phyloP scores from a whole-genome alignment of 345 rosid species.

The Ceriops zippeliana region DNA sequence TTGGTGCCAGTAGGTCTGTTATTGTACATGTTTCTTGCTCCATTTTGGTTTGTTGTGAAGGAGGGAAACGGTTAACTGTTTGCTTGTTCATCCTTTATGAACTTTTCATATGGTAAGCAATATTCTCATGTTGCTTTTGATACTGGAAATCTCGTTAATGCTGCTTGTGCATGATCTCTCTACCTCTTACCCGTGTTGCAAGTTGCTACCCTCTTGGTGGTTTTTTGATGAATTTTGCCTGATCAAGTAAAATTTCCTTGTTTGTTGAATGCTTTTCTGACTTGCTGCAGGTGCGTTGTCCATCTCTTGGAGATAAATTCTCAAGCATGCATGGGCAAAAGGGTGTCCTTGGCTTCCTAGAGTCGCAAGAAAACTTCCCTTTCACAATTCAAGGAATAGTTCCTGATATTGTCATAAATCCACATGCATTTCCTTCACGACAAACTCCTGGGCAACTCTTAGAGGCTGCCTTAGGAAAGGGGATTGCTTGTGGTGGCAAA shows the following conservation, averaged over 20 bases:
- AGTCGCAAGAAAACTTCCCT: slow-evolving; percentile 86
- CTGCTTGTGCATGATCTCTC: too few relatives aligned
- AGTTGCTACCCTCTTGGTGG: too few relatives aligned
- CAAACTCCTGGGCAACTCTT: slow-evolving; percentile 93
- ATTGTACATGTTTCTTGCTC: too few relatives aligned
- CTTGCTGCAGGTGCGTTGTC: slow-evolving; percentile 64
- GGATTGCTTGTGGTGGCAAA: slow-evolving; percentile 68
- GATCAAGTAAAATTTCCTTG: not conserved
- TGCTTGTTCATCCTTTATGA: too few relatives aligned
- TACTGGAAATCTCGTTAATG: not conserved
- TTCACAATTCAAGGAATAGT: slow-evolving; percentile 90
- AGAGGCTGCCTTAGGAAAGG: slow-evolving; percentile 91
- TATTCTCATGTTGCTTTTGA: not conserved
- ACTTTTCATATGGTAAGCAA: not conserved
- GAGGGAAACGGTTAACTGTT: too few relatives aligned
- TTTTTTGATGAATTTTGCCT: too few relatives aligned
- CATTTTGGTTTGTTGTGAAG: too few relatives aligned
- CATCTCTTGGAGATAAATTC: slow-evolving; percentile 89
- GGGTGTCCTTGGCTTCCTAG: slow-evolving; percentile 88
- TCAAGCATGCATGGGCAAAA: slow-evolving; percentile 99
- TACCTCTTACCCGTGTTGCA: too few relatives aligned
- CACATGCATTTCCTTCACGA: slow-evolving; percentile 89
- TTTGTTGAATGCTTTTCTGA: not conserved
- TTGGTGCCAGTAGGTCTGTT: too few relatives aligned
- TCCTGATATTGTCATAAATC: slow-evolving; percentile 86